Conservation (phyloP, 495 filamentous ascomycete genomes). For the Xylaria intraflava region DNA sequence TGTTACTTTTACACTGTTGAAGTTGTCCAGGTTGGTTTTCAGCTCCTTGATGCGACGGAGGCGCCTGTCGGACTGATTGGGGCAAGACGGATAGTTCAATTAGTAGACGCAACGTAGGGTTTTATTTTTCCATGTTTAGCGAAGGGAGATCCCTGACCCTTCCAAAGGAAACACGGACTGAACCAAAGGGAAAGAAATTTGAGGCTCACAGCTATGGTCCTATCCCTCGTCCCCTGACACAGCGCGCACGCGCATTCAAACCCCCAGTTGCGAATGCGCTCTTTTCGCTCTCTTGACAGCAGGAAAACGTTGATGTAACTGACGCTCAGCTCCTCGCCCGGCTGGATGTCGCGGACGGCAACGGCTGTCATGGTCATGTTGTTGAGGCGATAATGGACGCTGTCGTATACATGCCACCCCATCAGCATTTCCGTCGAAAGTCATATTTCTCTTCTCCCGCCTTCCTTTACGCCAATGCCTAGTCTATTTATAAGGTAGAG, state of each 20-base stretch:
- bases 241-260: slow-evolving; percentile 36
- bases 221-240: slow-evolving; percentile 21
- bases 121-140: too few species aligned
- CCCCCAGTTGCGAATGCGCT: slow-evolving; percentile 31
- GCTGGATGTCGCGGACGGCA: slow-evolving; percentile 33
- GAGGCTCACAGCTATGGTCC: slow-evolving; percentile 5
- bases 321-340: slow-evolving; percentile 37
- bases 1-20: slow-evolving; percentile 21
- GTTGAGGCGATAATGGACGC: slow-evolving; percentile 34
- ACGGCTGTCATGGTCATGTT: slow-evolving; percentile 35
- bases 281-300: slow-evolving; percentile 24
- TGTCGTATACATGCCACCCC: slow-evolving; percentile 6
- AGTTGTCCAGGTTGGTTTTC: slow-evolving; percentile 30
- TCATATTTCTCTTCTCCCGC: too few species aligned
- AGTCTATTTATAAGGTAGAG: too few species aligned
- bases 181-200: not conserved
- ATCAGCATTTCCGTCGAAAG: not conserved
- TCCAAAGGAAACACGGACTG: too few species aligned
- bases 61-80: slow-evolving; percentile 28
- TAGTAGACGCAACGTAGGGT: not conserved
- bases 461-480: too few species aligned
- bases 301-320: slow-evolving; percentile 33
- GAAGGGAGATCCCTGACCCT: too few species aligned
- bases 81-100: not conserved
- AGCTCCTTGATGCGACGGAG: slow-evolving; percentile 29